These are phyloP conservation scores for Reticulascus tulasneorum DNA, from an alignment of 2,329 filamentous ascomycete species.

Conservation along the genomic window DNA sequence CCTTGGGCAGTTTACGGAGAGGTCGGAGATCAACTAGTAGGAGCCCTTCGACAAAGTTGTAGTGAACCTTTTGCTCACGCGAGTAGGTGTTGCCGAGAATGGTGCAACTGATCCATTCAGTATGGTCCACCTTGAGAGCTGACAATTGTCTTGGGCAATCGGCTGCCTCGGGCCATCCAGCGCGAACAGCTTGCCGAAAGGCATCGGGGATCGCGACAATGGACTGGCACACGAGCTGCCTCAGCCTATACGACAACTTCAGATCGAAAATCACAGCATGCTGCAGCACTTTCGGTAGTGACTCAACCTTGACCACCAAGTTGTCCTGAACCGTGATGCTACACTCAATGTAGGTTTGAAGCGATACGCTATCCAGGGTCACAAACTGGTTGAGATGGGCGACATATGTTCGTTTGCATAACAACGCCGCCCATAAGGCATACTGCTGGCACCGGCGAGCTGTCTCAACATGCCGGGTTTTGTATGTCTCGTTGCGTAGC, in stretches of 20 bases:
- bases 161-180: conserved; percentile 36
- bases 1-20: conserved; percentile 43
- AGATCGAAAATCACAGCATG: conserved; percentile 42
- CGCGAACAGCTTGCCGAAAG: conserved; percentile 31
- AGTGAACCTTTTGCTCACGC: conserved; percentile 23
- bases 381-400: conserved; percentile 5
- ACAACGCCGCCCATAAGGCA: conserved; percentile 50
- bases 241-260: conserved; percentile 36
- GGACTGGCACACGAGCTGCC: conserved; percentile 26
- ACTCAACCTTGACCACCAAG: conserved; percentile 28
- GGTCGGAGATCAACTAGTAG: conserved; percentile 30
- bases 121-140: conserved; percentile 26
- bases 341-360: conserved; percentile 21
- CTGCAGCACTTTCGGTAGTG: conserved; percentile 27
- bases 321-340: conserved; percentile 41
- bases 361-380: conserved; percentile 5
- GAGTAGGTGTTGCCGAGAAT: conserved; percentile 8
- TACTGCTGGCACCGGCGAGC: conserved; percentile 37
- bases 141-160: conserved; percentile 7
- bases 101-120: conserved; percentile 13
- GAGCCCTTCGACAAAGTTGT: conserved; percentile 29
- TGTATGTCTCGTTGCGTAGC: conserved; percentile 41
- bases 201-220: conserved; percentile 20
- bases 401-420: conserved; percentile 43
- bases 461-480: conserved; percentile 29